Evolutionary conservation across 2,329 filamentous ascomycete species (phyloP).

Genomic region (Fusarium sp.): DNA sequence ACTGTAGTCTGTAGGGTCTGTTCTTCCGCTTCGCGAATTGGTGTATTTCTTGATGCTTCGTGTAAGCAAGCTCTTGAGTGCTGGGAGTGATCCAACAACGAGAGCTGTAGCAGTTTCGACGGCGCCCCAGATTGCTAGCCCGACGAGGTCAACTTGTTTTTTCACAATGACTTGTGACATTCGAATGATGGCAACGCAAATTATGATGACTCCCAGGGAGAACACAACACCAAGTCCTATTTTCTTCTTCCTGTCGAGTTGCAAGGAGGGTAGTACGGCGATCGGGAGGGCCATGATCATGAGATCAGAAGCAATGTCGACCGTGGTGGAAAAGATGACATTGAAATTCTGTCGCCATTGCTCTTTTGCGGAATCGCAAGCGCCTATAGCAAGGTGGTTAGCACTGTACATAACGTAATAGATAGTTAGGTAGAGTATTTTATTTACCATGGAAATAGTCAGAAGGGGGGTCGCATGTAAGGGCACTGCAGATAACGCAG

Average conservation of each 20-base stretch:
- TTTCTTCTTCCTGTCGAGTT: conserved; percentile 30
- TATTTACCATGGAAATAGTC: conserved; percentile 20
- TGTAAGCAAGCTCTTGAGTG: conserved; percentile 20
- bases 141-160: conserved; percentile 21
- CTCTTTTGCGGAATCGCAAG: conserved; percentile 14
- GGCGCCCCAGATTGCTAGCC: conserved; percentile 25
- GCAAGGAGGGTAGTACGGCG: conserved; percentile 19
- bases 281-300: conserved; percentile 36
- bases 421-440: accelerated
- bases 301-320: conserved; percentile 22
- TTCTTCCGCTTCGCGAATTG: conserved; percentile 1
- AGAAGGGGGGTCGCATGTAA: conserved; percentile 22
- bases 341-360: conserved; percentile 19
- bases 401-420: accelerated
- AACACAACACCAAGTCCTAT: conserved; percentile 23
- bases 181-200: conserved; percentile 18
- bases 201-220: conserved; percentile 25
- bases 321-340: conserved; percentile 24
- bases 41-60: conserved; percentile 27
- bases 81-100: conserved; percentile 20
- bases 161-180: conserved; percentile 32
- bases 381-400: not conserved
- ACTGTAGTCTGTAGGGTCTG: conserved; percentile 11
- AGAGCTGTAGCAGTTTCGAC: conserved; percentile 32
- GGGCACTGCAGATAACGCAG: conserved; percentile 16